Conservation (phyloP, 768 basidiomycete species). For the Phlebiopsis flavidoalba region DNA sequence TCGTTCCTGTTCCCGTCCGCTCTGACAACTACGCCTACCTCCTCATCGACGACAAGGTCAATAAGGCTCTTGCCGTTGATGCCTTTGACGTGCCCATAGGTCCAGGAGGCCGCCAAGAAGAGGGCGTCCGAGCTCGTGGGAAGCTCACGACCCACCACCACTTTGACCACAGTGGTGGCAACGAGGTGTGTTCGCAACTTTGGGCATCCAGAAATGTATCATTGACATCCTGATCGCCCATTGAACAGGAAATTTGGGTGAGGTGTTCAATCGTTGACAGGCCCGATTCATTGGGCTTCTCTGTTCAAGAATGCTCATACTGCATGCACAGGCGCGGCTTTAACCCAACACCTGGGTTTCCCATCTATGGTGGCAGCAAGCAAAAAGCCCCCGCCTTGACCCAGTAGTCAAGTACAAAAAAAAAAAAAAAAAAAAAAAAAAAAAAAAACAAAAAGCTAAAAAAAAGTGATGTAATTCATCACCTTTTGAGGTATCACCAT, state of each 20-base stretch:
- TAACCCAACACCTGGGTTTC: conserved; percentile 43
- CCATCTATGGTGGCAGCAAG: conserved; percentile 77
- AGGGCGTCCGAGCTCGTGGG: conserved; percentile 65
- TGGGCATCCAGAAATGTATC: neutral
- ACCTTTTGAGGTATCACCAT: conserved; percentile 56
- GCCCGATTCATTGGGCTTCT: neutral
- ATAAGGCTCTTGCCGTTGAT: conserved; percentile 75
- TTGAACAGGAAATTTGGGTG: conserved; percentile 43
- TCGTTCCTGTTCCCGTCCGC: conserved; percentile 75
- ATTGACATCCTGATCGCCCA: neutral
- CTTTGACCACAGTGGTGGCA: conserved; percentile 84
- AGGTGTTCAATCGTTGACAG: conserved; percentile 21
- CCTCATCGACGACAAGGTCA: conserved; percentile 62
- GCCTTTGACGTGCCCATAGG: conserved; percentile 72
- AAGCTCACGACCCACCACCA: conserved; percentile 92
- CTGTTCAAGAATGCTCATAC: neutral
- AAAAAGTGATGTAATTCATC: conserved; percentile 83
- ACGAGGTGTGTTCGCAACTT: conserved; percentile 45
- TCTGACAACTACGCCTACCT: conserved; percentile 86
- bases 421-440: too few relatives aligned
- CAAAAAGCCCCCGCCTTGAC: conserved; percentile 61
- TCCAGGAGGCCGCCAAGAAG: conserved; percentile 55
- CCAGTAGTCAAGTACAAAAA: conserved; percentile 74
- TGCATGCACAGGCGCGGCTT: conserved; percentile 29
- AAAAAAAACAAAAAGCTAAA: too few relatives aligned